Evolutionary conservation across 148 eudicot species (phyloP), one percentile per base, ranked within the genome.

Genomic region (Dianthus caryophyllus): DNA sequence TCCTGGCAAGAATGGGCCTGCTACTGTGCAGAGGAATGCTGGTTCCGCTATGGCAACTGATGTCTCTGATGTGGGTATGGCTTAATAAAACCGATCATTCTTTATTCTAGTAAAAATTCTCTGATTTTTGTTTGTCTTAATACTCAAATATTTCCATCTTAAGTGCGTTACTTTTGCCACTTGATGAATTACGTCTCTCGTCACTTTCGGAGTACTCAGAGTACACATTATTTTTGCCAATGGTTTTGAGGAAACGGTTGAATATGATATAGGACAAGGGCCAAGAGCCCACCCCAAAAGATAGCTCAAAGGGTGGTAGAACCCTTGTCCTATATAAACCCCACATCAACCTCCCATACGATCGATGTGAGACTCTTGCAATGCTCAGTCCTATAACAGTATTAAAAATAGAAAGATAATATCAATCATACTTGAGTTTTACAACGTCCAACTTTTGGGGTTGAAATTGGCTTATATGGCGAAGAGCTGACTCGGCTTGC

Each of bases 21-120:
- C 81, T 21, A 41, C 67, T 71, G 72, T 27, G 63, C 81, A 22
- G 52, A 80, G 77, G 71, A 83, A 79, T 50, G 70, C 53, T 66
- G 85, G 83, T 68, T 76, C 89, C 18, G 87, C 87, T 13, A 56
- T 80, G 80, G 85, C 89, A 80, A 86, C 97, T 68, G 96, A 83
- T 85, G 86, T 78, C 72, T 77, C 70, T 73, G 76, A 82, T 79
- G 82, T 80, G 78, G 99, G 99, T 95, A 90, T 70, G 96, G 61
- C 61, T 55, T 62, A 44, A 22, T 64, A 20, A n/a, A 51, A 57
- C 20, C 20, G 22, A 22, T 53, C 38, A 21, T 61, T 20, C 24
- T 46, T 63, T 36, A 16, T 57, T 30, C 7, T 30, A 29, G 61
- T 57, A 25, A 55, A 27, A 30, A 29, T 11, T 66, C 26, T 51